Evolutionary conservation across 2,329 filamentous ascomycete genomes (phyloP).

Genomic region (Colletotrichum sp.): DNA sequence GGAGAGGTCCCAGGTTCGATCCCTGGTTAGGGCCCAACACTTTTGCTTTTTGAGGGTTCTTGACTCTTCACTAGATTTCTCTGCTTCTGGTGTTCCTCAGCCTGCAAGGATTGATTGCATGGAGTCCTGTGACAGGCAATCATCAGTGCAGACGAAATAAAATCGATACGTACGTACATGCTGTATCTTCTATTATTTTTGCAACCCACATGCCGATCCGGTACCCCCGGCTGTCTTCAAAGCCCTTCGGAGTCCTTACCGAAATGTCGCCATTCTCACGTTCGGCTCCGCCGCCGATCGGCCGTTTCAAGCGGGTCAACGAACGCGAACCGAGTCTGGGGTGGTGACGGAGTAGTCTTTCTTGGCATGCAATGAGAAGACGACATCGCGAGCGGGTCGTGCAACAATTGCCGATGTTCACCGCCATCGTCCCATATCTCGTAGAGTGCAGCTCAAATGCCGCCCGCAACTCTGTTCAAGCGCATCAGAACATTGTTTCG

Average conservation of each 20-base stretch:
- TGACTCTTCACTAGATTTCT: background rate
- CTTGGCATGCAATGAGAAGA: background rate
- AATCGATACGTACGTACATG: background rate
- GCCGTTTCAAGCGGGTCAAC: background rate
- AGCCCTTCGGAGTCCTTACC: background rate
- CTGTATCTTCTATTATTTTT: background rate
- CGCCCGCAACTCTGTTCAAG: background rate
- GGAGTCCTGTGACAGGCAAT: background rate
- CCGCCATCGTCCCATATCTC: background rate
- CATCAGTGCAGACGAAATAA: background rate
- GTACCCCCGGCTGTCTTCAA: background rate
- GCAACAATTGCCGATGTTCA: background rate
- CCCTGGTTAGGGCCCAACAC: conserved; percentile 2
- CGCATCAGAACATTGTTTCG: background rate
- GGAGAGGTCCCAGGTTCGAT: conserved; percentile 20
- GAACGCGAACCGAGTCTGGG: background rate
- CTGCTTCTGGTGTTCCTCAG: background rate
- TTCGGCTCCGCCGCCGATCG: background rate
- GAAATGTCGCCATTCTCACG: background rate
- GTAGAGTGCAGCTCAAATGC: background rate
- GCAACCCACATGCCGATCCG: background rate
- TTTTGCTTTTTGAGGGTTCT: background rate
- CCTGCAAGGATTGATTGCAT: background rate
- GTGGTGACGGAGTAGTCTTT: background rate
- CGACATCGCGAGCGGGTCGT: background rate